Evolutionary conservation across 805 yeast species (phyloP).

Genomic region (Yarrowia divulgata): DNA sequence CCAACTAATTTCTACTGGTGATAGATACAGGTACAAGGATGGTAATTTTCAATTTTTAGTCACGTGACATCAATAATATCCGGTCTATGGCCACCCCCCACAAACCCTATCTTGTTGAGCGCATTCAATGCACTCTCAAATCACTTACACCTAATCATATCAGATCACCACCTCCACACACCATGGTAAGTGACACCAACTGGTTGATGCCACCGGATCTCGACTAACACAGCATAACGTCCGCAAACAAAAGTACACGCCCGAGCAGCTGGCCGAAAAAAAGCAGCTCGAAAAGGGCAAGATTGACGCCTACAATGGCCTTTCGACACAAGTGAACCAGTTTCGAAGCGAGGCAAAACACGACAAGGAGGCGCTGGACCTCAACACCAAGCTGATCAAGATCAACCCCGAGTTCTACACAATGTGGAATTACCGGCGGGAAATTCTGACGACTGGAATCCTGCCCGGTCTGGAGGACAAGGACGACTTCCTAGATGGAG

Average conservation of each 20-base stretch:
- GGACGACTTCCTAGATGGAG: slow-evolving; percentile 56
- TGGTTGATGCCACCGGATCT: not conserved
- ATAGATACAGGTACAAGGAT: no score
- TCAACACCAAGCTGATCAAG: slow-evolving; percentile 64
- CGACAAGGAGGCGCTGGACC: slow-evolving; percentile 54
- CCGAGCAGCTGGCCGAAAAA: slow-evolving; percentile 62
- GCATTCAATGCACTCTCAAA: slow-evolving; percentile 4
- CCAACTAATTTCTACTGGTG: no score
- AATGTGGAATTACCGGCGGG: slow-evolving; percentile 88
- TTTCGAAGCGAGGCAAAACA: slow-evolving; percentile 49
- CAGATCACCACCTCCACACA: not conserved
- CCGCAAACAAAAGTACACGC: slow-evolving; percentile 63
- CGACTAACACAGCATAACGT: slow-evolving; percentile 66
- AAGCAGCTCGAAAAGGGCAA: slow-evolving; percentile 64
- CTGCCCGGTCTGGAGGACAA: slow-evolving; percentile 44
- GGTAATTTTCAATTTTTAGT: not conserved
- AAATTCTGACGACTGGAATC: slow-evolving; percentile 57
- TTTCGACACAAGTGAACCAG: slow-evolving; percentile 57
- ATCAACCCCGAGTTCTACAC: slow-evolving; percentile 89
- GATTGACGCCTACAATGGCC: slow-evolving; percentile 61
- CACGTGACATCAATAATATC: not conserved
- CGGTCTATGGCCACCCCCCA: no score
- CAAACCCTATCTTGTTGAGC: not conserved
- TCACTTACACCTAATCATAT: not conserved
- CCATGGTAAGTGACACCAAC: slow-evolving; percentile 1